Evolutionary conservation across 2,329 filamentous ascomycete genomes (phyloP).

Genomic region (Beauveria sp.): DNA sequence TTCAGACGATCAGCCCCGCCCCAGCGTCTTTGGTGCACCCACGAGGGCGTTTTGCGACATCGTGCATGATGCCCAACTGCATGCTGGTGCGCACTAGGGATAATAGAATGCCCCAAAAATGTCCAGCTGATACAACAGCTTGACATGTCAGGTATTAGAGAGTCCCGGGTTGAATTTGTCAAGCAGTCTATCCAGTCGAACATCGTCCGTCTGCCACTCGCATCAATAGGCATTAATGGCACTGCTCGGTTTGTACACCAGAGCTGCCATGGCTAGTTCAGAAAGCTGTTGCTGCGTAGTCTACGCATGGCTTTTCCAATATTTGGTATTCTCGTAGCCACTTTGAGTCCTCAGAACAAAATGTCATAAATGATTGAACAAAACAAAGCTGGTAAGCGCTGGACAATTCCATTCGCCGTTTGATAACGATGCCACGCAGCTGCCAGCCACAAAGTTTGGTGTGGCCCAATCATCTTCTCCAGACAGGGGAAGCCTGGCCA

Average conservation of each 20-base stretch:
- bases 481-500: neutral
- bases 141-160: neutral
- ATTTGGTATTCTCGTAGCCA: too few relatives aligned
- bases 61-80: neutral
- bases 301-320: too few relatives aligned
- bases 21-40: neutral
- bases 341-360: too few relatives aligned
- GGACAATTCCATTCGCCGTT: neutral
- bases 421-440: neutral
- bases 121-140: slow-evolving; percentile 1
- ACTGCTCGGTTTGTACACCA: too few relatives aligned
- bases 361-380: too few relatives aligned
- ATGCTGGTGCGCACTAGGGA: neutral
- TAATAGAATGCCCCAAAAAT: neutral
- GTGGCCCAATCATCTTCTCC: neutral
- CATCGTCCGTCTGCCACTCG: too few relatives aligned
- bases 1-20: slow-evolving; percentile 2
- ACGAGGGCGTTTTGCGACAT: slow-evolving; percentile 3
- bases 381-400: neutral
- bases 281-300: too few relatives aligned
- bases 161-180: too few relatives aligned
- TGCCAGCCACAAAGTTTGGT: neutral
- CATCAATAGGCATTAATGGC: too few relatives aligned
- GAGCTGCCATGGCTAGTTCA: too few relatives aligned
- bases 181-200: too few relatives aligned